Percentiles rank a stretch among this genome's conserved stretches.
phyloP scores from a whole-genome alignment of 2,329 filamentous ascomycete species.

The Fusarium musae region DNA sequence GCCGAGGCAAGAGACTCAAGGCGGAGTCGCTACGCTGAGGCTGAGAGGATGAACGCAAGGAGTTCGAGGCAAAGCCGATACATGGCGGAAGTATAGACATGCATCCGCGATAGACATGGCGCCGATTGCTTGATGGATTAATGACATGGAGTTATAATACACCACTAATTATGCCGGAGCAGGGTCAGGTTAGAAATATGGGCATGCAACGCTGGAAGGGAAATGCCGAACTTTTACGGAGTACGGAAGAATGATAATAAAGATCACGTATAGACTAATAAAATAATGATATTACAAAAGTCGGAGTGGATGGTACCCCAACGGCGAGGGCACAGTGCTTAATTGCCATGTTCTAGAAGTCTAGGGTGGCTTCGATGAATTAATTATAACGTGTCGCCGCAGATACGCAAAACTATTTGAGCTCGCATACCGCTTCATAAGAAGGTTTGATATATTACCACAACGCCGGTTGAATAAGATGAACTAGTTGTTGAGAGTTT shows the following conservation, averaged over 20 bases:
- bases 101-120: neutral
- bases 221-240: neutral
- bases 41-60: neutral
- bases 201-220: neutral
- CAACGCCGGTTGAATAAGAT: rapidly evolving
- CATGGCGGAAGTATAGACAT: neutral
- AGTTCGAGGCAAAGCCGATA: neutral
- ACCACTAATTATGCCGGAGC: neutral
- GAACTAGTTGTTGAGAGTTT: rapidly evolving
- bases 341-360: neutral
- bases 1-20: slow-evolving; percentile 13
- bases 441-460: neutral
- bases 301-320: neutral
- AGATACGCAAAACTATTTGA: neutral
- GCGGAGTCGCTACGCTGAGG: neutral
- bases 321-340: neutral
- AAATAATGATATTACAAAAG: neutral
- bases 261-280: neutral
- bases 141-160: neutral
- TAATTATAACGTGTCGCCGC: too few relatives aligned
- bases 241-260: neutral
- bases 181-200: neutral
- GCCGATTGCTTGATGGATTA: neutral
- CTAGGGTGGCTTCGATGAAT: neutral
- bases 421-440: neutral